Evolutionary conservation across 2,329 filamentous ascomycete species (phyloP), one percentile per base, ranked within the genome.

Genomic region (Chrysosphaeria jannelii): DNA sequence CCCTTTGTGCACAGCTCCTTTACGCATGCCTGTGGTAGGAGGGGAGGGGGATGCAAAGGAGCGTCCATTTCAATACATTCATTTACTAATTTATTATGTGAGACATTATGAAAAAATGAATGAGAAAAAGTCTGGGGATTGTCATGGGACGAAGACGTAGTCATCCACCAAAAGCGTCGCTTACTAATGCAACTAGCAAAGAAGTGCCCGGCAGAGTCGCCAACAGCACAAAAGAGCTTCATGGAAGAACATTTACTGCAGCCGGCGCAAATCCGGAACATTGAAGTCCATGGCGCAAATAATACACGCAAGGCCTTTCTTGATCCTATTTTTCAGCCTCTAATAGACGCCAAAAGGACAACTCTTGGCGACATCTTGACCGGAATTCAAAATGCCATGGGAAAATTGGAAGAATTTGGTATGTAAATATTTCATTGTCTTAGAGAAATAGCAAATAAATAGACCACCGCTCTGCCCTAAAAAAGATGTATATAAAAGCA

Each of bases 281-380:
- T 97, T 39, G 64, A 71, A 35, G 54, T 97, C 29, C 61, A 88
- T 30, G 72, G 78, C 39, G 76, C 75, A 21, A 57, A 58, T 29
- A 66, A 85, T 39, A 90, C 81, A n/a, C 63, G 85, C 31, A 59
- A 60, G 35, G 54, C 57, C 31, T 91, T 97, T 43, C 63, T 97
- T 25, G 60, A 88, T 40, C 63, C 65, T 17, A 52, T 91, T 28
- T 65, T 93, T 43, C 49, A 64, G 27, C 78, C 81, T 5, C 45
- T 91, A 6, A 50, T 93, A 23, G 62, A 60, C 36, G 59, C 57
- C 24, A 64, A 69, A 34, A 51, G 57, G 32, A 81, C 75, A 24
- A 90, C 76, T 0, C 53, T 97, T 10, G 60, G 66, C 23, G 75
- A 88, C 35, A 70, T 76, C 24, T 48, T 91, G 27, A 50, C 54